phyloP scores from a whole-genome alignment of 768 basidiomycete species.

The Exidia glandulosa region DNA sequence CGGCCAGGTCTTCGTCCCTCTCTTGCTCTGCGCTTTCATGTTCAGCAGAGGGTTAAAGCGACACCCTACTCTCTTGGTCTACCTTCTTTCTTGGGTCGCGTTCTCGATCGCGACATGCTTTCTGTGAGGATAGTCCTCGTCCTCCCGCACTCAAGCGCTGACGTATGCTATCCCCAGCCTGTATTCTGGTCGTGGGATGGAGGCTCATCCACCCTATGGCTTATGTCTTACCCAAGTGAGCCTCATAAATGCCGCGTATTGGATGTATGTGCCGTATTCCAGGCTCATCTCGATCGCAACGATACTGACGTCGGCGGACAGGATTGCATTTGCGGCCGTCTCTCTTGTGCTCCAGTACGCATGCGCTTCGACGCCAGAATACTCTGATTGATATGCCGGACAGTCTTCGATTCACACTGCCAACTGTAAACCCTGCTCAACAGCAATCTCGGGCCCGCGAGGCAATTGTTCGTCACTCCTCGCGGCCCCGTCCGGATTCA shows the following conservation, averaged over 20 bases:
- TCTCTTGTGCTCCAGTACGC: background rate
- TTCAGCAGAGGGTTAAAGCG: background rate
- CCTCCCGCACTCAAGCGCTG: background rate
- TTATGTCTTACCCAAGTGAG: background rate
- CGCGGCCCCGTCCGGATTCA: background rate
- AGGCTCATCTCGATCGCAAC: background rate
- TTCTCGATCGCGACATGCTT: background rate
- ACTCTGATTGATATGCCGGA: background rate
- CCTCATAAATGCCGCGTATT: background rate
- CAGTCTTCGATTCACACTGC: background rate
- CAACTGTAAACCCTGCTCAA: background rate
- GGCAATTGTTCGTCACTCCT: background rate
- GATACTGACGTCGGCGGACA: background rate
- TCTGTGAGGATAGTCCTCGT: background rate
- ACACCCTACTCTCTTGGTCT: background rate
- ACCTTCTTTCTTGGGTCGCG: background rate
- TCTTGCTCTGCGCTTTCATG: background rate
- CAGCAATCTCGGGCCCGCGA: background rate
- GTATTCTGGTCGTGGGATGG: background rate
- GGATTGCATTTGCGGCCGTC: background rate
- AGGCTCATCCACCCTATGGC: background rate
- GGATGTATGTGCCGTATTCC: background rate
- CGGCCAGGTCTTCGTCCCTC: background rate
- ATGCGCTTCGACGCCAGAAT: background rate
- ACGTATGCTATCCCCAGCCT: background rate